These are phyloP conservation scores for Solanum chaucha DNA, from an alignment of 257 asterid genomes.

Conservation along the genomic window DNA sequence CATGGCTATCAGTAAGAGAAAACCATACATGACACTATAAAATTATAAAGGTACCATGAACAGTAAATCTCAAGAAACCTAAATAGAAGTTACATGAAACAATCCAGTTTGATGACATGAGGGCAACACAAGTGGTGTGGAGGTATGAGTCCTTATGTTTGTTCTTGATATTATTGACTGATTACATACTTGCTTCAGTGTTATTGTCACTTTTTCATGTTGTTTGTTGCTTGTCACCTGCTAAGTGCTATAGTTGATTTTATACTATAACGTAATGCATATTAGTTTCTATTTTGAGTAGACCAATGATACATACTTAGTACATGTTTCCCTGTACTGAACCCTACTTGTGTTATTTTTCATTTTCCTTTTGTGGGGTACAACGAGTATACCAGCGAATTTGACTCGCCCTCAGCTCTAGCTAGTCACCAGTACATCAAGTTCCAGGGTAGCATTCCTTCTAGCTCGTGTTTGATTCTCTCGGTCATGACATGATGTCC, in stretches of 20 bases:
- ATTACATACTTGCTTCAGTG: not conserved
- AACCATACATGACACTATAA: not conserved
- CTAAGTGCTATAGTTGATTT: not conserved
- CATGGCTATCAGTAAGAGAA: not conserved
- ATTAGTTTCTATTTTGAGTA: not conserved
- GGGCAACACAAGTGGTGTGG: not conserved
- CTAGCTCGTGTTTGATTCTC: not conserved
- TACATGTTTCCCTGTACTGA: not conserved
- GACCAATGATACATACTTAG: not conserved
- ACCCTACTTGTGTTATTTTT: not conserved
- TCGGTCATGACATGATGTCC: not conserved
- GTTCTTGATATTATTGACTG: not conserved
- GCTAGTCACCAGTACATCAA: not conserved
- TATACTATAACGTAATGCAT: no score
- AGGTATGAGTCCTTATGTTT: not conserved
- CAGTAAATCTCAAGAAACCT: no score
- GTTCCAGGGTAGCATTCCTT: not conserved
- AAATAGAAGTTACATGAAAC: not conserved
- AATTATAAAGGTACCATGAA: not conserved
- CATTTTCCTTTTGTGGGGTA: not conserved
- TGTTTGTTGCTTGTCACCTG: not conserved
- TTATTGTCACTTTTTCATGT: no score
- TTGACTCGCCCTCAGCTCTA: not conserved
- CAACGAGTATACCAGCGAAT: not conserved
- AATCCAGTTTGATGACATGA: not conserved